Percentiles rank a stretch among this genome's conserved stretches.
phyloP scores from a whole-genome alignment of 805 yeast species.

The Nakazawaea ishiwadae region DNA sequence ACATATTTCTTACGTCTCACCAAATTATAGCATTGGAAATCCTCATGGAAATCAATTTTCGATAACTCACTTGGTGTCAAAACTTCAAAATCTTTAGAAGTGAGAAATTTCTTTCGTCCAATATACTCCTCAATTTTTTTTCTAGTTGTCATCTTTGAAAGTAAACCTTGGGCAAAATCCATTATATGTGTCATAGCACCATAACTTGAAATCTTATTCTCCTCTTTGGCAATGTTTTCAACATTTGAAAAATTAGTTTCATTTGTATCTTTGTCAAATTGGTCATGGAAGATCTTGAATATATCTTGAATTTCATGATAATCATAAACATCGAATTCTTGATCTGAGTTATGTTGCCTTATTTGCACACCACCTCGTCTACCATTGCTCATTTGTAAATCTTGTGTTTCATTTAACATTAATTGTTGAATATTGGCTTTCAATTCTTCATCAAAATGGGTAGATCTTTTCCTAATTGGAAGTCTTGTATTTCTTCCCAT shows the following conservation, averaged over 20 bases:
- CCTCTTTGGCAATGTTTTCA: background rate
- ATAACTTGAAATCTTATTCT: background rate
- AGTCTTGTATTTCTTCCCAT: background rate
- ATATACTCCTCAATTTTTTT: constrained; percentile 3
- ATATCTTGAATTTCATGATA: background rate
- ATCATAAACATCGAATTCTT: constrained; percentile 2
- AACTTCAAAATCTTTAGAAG: constrained; percentile 7
- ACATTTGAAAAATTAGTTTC: no score
- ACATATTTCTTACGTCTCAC: constrained; percentile 55
- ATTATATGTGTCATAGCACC: background rate
- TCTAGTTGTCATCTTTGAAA: background rate
- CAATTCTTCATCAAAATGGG: background rate
- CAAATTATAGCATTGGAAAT: constrained; percentile 47
- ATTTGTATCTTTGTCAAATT: no score
- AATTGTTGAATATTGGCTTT: background rate
- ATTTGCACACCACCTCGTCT: background rate
- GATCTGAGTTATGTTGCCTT: background rate
- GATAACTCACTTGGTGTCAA: constrained; percentile 10
- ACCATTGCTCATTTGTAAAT: background rate
- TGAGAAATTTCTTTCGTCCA: constrained; percentile 2
- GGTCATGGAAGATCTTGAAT: background rate
- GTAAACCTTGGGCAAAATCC: constrained; percentile 11
- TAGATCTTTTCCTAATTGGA: background rate
- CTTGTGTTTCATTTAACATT: background rate
- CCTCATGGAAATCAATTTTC: constrained; percentile 8